Conservation (phyloP, 2,329 filamentous ascomycete species). For the Akanthomyces lecanii region DNA sequence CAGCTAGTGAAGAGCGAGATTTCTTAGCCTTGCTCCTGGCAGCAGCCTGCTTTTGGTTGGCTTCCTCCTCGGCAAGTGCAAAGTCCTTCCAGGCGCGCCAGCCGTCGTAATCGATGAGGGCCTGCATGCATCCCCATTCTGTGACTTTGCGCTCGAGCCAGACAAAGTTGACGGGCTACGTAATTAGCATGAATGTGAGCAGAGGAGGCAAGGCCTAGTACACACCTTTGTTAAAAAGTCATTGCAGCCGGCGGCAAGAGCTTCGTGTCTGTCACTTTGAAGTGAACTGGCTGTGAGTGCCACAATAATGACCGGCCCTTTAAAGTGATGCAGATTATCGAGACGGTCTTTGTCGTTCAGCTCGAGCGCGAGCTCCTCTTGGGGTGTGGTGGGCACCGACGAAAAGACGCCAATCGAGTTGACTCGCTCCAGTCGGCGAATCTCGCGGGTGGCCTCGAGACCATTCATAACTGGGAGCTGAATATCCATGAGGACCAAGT, state of each 20-base stretch:
- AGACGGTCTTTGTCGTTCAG: constrained; percentile 64
- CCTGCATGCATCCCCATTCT: constrained; percentile 99
- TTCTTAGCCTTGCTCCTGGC: constrained; percentile 43
- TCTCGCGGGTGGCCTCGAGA: constrained; percentile 90
- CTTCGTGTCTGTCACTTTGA: constrained; percentile 93
- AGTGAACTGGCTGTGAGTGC: constrained; percentile 90
- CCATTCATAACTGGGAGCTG: constrained; percentile 96
- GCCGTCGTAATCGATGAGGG: constrained; percentile 95
- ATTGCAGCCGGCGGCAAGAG: constrained; percentile 91
- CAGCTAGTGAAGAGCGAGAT: constrained; percentile 36
- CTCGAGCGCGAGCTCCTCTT: constrained; percentile 42
- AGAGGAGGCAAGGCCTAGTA: neutral
- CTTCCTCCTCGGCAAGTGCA: constrained; percentile 43
- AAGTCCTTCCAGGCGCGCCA: constrained; percentile 98
- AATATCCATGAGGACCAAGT: constrained; percentile 97
- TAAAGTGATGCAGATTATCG: constrained; percentile 69
- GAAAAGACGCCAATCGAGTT: constrained; percentile 92
- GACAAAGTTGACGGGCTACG: constrained; percentile 88
- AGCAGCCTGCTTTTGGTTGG: constrained; percentile 37
- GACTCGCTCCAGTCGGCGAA: constrained; percentile 79
- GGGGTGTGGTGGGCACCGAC: constrained; percentile 55
- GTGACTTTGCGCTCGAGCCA: constrained; percentile 98
- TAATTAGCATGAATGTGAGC: neutral
- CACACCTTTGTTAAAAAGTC: constrained; percentile 95
- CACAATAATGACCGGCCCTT: constrained; percentile 96